A percentile compares a stretch with the other conserved stretches of the same genome.
Evolutionary conservation across 495 filamentous ascomycete genomes (phyloP).

Genomic region (Penicillium robsamsonii): DNA sequence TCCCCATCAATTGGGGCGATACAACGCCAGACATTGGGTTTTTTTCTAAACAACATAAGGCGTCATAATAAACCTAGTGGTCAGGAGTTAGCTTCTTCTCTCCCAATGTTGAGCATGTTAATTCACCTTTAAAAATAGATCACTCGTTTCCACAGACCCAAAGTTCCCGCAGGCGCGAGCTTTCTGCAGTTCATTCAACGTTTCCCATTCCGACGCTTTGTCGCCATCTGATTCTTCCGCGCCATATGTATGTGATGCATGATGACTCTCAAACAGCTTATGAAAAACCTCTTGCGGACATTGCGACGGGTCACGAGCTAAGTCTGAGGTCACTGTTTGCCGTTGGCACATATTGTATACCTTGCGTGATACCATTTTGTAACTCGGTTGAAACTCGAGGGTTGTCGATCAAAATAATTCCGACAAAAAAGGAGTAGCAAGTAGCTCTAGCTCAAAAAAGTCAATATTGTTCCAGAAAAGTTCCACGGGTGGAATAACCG

Average conservation of each 20-base stretch:
- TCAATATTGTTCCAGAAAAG: background rate
- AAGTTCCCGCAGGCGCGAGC: conserved; percentile 65
- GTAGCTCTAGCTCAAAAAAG: background rate
- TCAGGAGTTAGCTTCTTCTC: background rate
- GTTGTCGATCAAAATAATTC: conserved; percentile 16
- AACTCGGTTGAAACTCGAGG: conserved; percentile 11
- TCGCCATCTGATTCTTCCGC: conserved; percentile 8
- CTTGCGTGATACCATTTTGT: conserved; percentile 28
- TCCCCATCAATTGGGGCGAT: conserved; percentile 70
- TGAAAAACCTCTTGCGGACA: conserved; percentile 54
- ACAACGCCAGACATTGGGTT: conserved; percentile 57
- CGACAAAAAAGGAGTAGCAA: conserved; percentile 1
- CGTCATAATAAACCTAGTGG: conserved; percentile 62
- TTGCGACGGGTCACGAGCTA: conserved; percentile 52
- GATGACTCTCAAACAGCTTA: conserved; percentile 45
- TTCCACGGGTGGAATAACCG: conserved; percentile 4
- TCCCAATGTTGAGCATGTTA: background rate
- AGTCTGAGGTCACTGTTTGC: conserved; percentile 53
- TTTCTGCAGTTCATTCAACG: conserved; percentile 45
- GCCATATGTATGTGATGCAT: conserved; percentile 9
- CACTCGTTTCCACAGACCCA: conserved; percentile 60
- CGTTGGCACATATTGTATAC: conserved; percentile 53
- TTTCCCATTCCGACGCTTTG: conserved; percentile 21
- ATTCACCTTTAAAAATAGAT: conserved; percentile 60
- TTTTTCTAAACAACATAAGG: conserved; percentile 57